Evolutionary conservation across 2,329 filamentous ascomycete genomes (phyloP).

Genomic region (Venturia asperata): DNA sequence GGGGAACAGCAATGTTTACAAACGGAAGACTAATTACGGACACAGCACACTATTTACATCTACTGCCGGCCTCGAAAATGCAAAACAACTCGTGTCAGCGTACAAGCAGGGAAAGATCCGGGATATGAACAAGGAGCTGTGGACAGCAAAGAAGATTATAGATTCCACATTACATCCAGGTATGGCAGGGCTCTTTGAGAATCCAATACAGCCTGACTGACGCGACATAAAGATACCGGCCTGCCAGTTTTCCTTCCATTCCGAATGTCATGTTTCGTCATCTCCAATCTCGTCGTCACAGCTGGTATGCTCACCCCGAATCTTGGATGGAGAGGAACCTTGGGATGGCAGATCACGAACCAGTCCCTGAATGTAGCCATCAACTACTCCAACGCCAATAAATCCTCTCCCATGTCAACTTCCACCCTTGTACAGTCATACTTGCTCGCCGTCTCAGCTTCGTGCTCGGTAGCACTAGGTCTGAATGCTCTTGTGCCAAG

Average conservation of each 20-base stretch:
- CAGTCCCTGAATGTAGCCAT: constrained; percentile 97
- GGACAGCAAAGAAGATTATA: constrained; percentile 93
- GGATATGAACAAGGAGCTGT: constrained; percentile 83
- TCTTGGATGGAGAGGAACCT: constrained; percentile 71
- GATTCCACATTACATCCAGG: constrained; percentile 94
- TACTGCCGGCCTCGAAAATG: constrained; percentile 68
- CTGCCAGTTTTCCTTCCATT: constrained; percentile 89
- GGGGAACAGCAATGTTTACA: background rate
- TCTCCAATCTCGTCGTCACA: constrained; percentile 91
- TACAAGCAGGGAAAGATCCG: constrained; percentile 80
- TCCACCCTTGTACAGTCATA: constrained; percentile 83
- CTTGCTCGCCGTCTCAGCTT: constrained; percentile 82
- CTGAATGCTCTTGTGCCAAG: constrained; percentile 85
- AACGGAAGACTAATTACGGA: background rate
- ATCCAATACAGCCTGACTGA: constrained; percentile 21
- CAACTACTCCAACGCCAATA: constrained; percentile 97
- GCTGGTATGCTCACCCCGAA: constrained; percentile 94
- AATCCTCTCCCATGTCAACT: constrained; percentile 79
- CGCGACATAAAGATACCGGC: constrained; percentile 65
- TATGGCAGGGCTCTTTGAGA: constrained; percentile 37
- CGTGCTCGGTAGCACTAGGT: constrained; percentile 86
- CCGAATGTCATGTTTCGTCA: constrained; percentile 91
- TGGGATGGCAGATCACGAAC: constrained; percentile 93
- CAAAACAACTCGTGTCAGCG: constrained; percentile 70
- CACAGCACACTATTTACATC: constrained; percentile 79